Conservation (phyloP, 345 rosid genomes). For the Reutealis trisperma region DNA sequence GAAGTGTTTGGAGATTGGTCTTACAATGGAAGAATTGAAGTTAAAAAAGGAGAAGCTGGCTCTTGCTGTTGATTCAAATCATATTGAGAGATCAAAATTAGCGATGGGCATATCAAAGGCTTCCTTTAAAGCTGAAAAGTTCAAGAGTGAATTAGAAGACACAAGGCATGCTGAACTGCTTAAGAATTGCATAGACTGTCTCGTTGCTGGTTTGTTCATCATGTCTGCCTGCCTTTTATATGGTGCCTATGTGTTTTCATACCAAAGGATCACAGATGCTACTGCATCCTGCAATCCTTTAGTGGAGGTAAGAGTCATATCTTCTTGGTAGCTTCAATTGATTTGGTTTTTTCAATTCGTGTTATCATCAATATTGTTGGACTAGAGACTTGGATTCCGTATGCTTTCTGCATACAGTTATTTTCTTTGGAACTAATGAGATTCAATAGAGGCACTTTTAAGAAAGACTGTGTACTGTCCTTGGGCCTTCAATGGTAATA, state of each 20-base stretch:
- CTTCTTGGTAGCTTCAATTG: conserved; percentile 14
- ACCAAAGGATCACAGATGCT: conserved; percentile 65
- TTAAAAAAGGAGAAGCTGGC: conserved; percentile 56
- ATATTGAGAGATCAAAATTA: conserved; percentile 61
- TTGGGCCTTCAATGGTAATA: not conserved
- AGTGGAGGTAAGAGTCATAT: conserved; percentile 35
- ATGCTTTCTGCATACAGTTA: not conserved
- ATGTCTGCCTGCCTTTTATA: conserved; percentile 58
- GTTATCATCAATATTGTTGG: not conserved
- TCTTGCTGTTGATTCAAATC: conserved; percentile 55
- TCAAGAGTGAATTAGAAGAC: conserved; percentile 72
- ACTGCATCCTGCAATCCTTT: conserved; percentile 58
- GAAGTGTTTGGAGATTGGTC: conserved; percentile 56
- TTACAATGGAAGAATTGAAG: conserved; percentile 48
- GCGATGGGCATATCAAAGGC: conserved; percentile 66
- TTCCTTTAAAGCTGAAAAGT: conserved; percentile 70
- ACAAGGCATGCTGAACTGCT: conserved; percentile 64
- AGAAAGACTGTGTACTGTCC: not conserved
- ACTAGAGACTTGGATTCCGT: not conserved
- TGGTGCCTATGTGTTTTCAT: conserved; percentile 66
- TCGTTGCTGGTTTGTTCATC: conserved; percentile 66
- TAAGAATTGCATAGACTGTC: conserved; percentile 66
- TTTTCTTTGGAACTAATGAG: not conserved
- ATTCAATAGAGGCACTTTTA: not conserved
- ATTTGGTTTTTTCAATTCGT: not conserved